These are phyloP conservation scores for Hypoxylon trugodes DNA, from an alignment of 495 filamentous ascomycete genomes.

Conservation along the genomic window DNA sequence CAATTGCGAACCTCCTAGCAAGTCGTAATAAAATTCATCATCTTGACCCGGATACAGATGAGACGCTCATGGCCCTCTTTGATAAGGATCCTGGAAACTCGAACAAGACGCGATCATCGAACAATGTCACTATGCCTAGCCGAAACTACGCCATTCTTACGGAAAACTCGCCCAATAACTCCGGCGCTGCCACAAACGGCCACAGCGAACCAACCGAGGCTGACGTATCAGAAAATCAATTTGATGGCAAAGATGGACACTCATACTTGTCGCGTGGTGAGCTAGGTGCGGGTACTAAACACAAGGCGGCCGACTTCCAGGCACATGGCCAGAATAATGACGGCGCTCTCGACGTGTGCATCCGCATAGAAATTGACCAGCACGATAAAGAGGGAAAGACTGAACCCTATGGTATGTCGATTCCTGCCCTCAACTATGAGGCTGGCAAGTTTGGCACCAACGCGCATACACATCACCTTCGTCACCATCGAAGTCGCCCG, in stretches of 20 bases:
- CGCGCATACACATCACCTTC: constrained; percentile 35
- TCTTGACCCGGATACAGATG: constrained; percentile 82
- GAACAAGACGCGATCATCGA: constrained; percentile 71
- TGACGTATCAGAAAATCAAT: constrained; percentile 19
- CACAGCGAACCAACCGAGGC: constrained; percentile 10
- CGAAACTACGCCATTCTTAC: constrained; percentile 88
- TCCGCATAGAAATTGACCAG: constrained; percentile 75
- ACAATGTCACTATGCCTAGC: constrained; percentile 88
- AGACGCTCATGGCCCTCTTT: constrained; percentile 87
- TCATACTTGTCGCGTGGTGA: constrained; percentile 71
- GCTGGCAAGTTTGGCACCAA: constrained; percentile 43
- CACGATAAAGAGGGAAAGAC: constrained; percentile 69
- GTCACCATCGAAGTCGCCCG: constrained; percentile 41
- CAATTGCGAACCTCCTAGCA: constrained; percentile 89
- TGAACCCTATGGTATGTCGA: constrained; percentile 73
- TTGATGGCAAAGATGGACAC: constrained; percentile 66
- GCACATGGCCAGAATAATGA: constrained; percentile 61
- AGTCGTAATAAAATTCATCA: constrained; percentile 92
- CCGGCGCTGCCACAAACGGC: constrained; percentile 17
- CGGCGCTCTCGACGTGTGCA: constrained; percentile 72
- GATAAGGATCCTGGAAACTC: constrained; percentile 79
- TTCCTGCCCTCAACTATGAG: constrained; percentile 55
- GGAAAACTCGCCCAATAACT: constrained; percentile 64
- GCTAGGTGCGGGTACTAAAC: constrained; percentile 67
- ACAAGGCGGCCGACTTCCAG: constrained; percentile 65